phyloP scores from a whole-genome alignment of 139 green algal species.

The Picochlorum sp. region DNA sequence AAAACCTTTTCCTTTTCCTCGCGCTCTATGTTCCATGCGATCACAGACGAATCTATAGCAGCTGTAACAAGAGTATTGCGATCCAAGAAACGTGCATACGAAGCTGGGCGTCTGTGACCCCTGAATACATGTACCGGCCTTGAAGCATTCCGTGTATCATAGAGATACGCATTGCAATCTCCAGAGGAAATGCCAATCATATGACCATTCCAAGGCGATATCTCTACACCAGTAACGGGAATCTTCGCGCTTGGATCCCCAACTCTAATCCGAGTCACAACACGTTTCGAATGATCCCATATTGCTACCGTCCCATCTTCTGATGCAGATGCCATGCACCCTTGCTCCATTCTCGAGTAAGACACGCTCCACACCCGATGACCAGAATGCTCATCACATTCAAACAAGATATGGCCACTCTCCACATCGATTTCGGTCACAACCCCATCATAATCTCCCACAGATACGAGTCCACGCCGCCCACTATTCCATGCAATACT shows the following conservation, averaged over 20 bases:
- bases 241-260: neutral
- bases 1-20: conserved; percentile 20
- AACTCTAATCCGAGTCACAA: conserved; percentile 11
- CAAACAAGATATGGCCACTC: conserved; percentile 49
- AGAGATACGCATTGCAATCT: conserved; percentile 65
- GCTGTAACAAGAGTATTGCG: conserved; percentile 53
- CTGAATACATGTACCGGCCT: conserved; percentile 36
- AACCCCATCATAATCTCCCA: conserved; percentile 70
- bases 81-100: conserved; percentile 73
- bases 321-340: conserved; percentile 49
- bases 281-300: conserved; percentile 50
- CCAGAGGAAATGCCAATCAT: conserved; percentile 64
- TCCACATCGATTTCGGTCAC: conserved; percentile 54
- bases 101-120: conserved; percentile 55
- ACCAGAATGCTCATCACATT: conserved; percentile 50
- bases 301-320: conserved; percentile 80
- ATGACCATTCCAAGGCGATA: conserved; percentile 49
- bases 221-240: conserved; percentile 66
- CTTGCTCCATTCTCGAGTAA: conserved; percentile 38
- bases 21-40: conserved; percentile 47
- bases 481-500: conserved; percentile 65
- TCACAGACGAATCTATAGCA: conserved; percentile 69
- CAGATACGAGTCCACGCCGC: conserved; percentile 46
- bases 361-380: conserved; percentile 76
- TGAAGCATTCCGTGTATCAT: conserved; percentile 47